Evolutionary conservation across 352 stramenopile species (phyloP), one percentile per base, ranked within the genome.

Genomic region (Phytophthora boehmeriae): DNA sequence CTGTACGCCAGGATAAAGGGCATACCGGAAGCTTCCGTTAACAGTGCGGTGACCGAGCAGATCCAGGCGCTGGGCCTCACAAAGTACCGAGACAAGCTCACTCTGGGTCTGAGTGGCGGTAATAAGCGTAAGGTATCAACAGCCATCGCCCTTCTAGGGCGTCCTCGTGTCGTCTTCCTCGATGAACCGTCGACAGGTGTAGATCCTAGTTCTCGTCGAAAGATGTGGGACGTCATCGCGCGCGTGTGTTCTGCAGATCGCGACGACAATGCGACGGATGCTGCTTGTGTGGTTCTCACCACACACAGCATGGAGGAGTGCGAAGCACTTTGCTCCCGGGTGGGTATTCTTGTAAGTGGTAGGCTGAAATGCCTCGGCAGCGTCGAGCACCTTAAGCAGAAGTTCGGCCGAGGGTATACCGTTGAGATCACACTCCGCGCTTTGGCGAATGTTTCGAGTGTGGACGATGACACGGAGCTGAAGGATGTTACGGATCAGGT

Each of bases 161-260:
- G 68, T 27, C 88, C 80, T 25, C 72, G 84, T n/a, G 92, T 99
- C 49, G 75, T 98, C n/a, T 95, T 99, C 71, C 66, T 99, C 11
- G 97, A 99, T 60, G 97, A 99, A 68, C 96, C 92, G 54, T 96
- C 83, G 23, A 97, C 96, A 4, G 95, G 95, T 28, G 93, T 98
- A 71, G 95, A 98, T 55, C 90, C 96, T 2, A 90, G 93, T n/a
- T 90, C 93, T 1, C 81, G 95, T 14, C 86, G 95, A 44, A 88
- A 91, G 58, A 94, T 98, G 80, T 98, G 95, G 95, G 87, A 98
- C 46, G 90, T 98, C 5, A 97, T 98, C 54, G 72, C 83, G 4
- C 63, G 54, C 42, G 90, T 95, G 8, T 82, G 81, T 3, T 80
- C 77, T n/a, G 22, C 63, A 13, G 80, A 89, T 99, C 1, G 98